Base-by-base conservation (phyloP, 2,329 filamentous ascomycete species). In the Colletotrichum ledebouriae region DNA sequence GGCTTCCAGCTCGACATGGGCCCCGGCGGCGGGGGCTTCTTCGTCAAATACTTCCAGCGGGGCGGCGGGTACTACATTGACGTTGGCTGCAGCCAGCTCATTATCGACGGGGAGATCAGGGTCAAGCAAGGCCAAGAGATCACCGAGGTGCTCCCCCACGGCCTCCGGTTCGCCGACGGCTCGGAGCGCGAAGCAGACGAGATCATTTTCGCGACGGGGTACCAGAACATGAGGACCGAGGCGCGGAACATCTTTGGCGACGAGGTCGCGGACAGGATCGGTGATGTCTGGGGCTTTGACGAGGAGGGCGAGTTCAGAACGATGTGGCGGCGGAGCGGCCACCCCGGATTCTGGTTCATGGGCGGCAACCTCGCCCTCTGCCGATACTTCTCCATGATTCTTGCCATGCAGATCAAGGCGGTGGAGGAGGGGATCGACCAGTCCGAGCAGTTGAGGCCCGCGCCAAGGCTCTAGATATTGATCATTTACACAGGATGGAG, bases 1-100 rank as follows among this genome's bases (percentile, higher is more conserved):
- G 90, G 90, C 0, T 92, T 92, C 81, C 83, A 84, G 61, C 76
- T 88, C 1, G 89, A 92, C 72, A 78, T 76, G 20, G 89, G 89
- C 0, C 84, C 86, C 0, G 83, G 87, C 73, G 81, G 68, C 41
- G 72, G 72, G 0, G 78, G 78, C 15, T 79, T 92, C 3, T 82
- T 88, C 25, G 75, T 74, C 44, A 78, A 76, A 73, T 75, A 76
- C 39, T 78, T 77, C 46, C 78, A 78, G 72, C 76, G 76, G 25
- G 76, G 73, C 33, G 78, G 77, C 2, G 78, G 78, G 2, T 71
- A 70, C 55, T 69, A 76, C 47, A 73, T 73, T n/a, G 72, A 74
- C 46, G 69, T 70, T 3, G 74, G 75, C 0, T 76, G 73, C 65
- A 71, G 72, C 33, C 70, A 70, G 68, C 71, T 70, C 20, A 78